phyloP scores from a whole-genome alignment of 2,329 filamentous ascomycete species.

The Arthrocladium fulminans region DNA sequence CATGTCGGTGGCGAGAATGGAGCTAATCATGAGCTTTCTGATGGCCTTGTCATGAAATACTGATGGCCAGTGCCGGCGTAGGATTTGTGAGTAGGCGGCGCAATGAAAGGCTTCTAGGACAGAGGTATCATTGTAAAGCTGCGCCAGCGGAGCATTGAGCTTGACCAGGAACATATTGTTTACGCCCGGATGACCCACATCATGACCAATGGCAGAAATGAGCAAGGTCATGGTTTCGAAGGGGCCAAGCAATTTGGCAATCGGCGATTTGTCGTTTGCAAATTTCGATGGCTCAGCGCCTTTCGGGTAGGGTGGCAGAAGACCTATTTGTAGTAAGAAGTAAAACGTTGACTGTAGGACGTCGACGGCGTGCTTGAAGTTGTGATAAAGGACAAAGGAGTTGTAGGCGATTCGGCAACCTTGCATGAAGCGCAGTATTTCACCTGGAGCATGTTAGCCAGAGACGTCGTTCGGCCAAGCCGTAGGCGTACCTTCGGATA shows the following conservation, averaged over 20 bases:
- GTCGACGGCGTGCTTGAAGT: constrained; percentile 94
- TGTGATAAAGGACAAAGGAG: constrained; percentile 91
- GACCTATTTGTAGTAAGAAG: constrained; percentile 74
- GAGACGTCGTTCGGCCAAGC: constrained; percentile 24
- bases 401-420: constrained; percentile 93
- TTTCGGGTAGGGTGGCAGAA: constrained; percentile 58
- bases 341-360: constrained; percentile 89
- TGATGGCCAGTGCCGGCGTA: constrained; percentile 81
- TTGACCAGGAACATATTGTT: constrained; percentile 95
- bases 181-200: constrained; percentile 93
- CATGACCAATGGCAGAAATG: constrained; percentile 93
- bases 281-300: constrained; percentile 26
- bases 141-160: constrained; percentile 83
- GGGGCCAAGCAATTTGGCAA: constrained; percentile 68
- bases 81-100: constrained; percentile 90
- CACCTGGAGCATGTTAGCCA: constrained; percentile 45
- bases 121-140: constrained; percentile 93
- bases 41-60: constrained; percentile 71
- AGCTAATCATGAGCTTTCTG: constrained; percentile 87
- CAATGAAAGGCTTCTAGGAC: constrained; percentile 97
- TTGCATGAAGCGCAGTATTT: constrained; percentile 75
- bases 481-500: constrained; percentile 57
- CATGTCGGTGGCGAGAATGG: constrained; percentile 97
- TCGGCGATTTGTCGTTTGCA: constrained; percentile 45
- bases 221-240: constrained; percentile 84